phyloP scores from a whole-genome alignment of 352 stramenopile species.

The Pythium rishiriense region DNA sequence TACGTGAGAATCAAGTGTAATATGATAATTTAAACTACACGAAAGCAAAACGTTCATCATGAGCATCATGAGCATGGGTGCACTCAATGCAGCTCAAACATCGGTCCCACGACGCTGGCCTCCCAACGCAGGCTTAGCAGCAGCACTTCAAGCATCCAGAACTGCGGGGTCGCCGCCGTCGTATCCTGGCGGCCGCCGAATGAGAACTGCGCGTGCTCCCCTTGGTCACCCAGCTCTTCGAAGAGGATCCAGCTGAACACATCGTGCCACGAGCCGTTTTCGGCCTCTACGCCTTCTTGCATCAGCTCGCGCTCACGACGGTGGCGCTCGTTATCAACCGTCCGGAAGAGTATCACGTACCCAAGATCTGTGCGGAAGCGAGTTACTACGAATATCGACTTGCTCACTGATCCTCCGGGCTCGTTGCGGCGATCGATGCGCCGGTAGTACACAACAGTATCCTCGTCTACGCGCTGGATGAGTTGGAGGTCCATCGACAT shows the following conservation, averaged over 20 bases:
- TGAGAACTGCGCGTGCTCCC: constrained; percentile 37
- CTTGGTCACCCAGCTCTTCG: constrained; percentile 32
- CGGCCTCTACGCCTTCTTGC: not conserved
- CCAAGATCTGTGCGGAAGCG: constrained; percentile 38
- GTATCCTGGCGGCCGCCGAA: constrained; percentile 55
- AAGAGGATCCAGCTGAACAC: constrained; percentile 65
- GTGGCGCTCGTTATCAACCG: constrained; percentile 32
- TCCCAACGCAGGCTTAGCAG: constrained; percentile 65
- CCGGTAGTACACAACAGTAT: constrained; percentile 61
- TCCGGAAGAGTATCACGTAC: constrained; percentile 50
- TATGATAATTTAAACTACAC: constrained; percentile 11
- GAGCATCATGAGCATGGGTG: not conserved
- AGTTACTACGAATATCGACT: constrained; percentile 52
- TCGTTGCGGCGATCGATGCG: constrained; percentile 34
- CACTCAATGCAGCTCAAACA: constrained; percentile 30
- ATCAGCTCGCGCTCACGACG: constrained; percentile 16
- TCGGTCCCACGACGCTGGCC: constrained; percentile 43
- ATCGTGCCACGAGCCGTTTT: constrained; percentile 49
- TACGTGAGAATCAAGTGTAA: no score
- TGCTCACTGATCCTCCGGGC: constrained; percentile 27
- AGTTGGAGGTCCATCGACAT: constrained; percentile 39
- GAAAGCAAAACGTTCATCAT: no score
- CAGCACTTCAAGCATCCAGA: constrained; percentile 72
- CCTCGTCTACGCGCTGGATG: constrained; percentile 57
- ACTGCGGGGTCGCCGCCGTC: constrained; percentile 36